Conservation (phyloP, 2,329 filamentous ascomycete species). For the Trichoderma atrobrunneum region DNA sequence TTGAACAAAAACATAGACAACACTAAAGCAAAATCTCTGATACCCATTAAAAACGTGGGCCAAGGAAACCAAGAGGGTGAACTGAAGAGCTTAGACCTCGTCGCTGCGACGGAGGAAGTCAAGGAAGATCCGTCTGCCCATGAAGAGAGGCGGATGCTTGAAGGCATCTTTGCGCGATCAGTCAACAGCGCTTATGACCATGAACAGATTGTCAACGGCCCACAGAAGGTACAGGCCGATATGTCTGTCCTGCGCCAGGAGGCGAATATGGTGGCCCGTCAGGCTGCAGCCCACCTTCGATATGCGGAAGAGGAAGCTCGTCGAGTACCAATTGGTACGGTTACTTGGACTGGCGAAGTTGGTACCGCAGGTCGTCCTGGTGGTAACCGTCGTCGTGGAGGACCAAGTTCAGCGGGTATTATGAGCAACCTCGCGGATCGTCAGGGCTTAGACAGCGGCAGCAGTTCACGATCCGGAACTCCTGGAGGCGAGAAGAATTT, state of each 20-base stretch:
- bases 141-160: slow-evolving; percentile 76
- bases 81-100: slow-evolving; percentile 54
- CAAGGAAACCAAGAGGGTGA: slow-evolving; percentile 38
- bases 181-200: slow-evolving; percentile 93
- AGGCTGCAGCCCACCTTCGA: slow-evolving; percentile 73
- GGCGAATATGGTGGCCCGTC: slow-evolving; percentile 72
- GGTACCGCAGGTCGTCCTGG: slow-evolving; percentile 73
- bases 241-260: slow-evolving; percentile 76
- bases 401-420: slow-evolving; percentile 53
- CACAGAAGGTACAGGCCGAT: slow-evolving; percentile 69
- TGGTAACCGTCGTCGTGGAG: slow-evolving; percentile 49
- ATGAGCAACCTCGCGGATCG: slow-evolving; percentile 57
- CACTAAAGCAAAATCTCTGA: slow-evolving; percentile 5
- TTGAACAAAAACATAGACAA: slow-evolving; percentile 21
- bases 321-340: slow-evolving; percentile 73
- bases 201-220: slow-evolving; percentile 82
- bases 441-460: slow-evolving; percentile 49
- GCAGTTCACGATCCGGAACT: slow-evolving; percentile 47
- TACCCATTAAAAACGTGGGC: slow-evolving; percentile 19
- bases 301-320: slow-evolving; percentile 70
- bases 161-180: slow-evolving; percentile 82
- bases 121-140: slow-evolving; percentile 50
- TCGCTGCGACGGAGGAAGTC: slow-evolving; percentile 65
- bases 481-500: slow-evolving; percentile 40
- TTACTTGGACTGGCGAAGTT: slow-evolving; percentile 89